Evolutionary conservation across 2,329 filamentous ascomycete genomes (phyloP).

Genomic region (Orbilia ellipsospora): DNA sequence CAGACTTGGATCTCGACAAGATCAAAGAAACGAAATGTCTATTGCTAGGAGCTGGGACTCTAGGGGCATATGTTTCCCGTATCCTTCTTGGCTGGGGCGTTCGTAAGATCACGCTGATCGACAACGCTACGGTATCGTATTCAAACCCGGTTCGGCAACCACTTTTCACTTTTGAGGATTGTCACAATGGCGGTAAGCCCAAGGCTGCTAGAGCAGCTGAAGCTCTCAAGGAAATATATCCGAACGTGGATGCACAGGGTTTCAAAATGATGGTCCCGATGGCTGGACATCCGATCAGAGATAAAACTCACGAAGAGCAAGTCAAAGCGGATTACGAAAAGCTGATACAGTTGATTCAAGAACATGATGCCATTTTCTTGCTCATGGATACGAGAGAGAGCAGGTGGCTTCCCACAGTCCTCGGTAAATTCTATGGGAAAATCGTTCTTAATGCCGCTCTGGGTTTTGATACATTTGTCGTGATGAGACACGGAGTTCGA

Average conservation of each 20-base stretch:
- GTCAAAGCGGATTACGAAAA: constrained; percentile 79
- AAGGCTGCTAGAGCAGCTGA: constrained; percentile 86
- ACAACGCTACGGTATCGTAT: constrained; percentile 91
- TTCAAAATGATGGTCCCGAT: constrained; percentile 90
- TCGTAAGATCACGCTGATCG: constrained; percentile 92
- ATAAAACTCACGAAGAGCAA: constrained; percentile 71
- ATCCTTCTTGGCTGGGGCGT: constrained; percentile 97
- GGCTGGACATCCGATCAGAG: constrained; percentile 85
- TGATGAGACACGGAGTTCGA: constrained; percentile 90
- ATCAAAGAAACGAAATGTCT: constrained; percentile 93
- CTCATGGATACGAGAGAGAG: constrained; percentile 96
- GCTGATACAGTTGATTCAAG: constrained; percentile 78
- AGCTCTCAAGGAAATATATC: constrained; percentile 85
- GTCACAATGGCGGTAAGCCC: constrained; percentile 80
- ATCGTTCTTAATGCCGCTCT: constrained; percentile 97
- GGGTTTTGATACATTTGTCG: constrained; percentile 95
- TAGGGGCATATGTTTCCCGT: constrained; percentile 92
- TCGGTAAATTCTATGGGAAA: constrained; percentile 92
- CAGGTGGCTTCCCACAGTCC: constrained; percentile 93
- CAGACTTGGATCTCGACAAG: constrained; percentile 83
- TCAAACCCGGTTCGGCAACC: constrained; percentile 97
- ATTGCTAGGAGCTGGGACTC: constrained; percentile 87
- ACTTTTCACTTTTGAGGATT: constrained; percentile 89
- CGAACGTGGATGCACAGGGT: constrained; percentile 83
- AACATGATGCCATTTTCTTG: constrained; percentile 93